A percentile compares a stretch with the other conserved stretches of the same genome.
Conservation (phyloP, 1,139 yeast genomes). For the Magnusiomyces suaveolens region DNA sequence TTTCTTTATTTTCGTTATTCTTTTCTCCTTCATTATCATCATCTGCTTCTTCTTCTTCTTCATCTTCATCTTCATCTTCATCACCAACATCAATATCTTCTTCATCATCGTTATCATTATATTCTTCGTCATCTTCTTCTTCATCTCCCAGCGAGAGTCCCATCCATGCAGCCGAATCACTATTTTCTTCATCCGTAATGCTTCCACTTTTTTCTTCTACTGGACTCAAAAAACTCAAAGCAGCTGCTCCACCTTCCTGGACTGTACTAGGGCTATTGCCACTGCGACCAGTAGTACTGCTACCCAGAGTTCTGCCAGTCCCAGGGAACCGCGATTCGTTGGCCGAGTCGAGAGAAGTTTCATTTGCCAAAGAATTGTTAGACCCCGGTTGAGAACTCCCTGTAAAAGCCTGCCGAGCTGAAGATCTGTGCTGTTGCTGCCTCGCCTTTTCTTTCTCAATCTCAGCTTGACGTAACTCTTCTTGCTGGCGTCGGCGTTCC, state of each 20-base stretch:
- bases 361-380: background rate
- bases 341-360: background rate
- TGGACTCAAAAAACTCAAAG: background rate
- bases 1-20: no score
- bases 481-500: background rate
- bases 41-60: background rate
- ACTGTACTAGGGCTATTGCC: background rate
- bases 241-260: background rate
- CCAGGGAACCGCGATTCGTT: background rate
- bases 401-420: no score
- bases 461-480: background rate
- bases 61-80: background rate
- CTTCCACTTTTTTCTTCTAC: slow-evolving; percentile 5
- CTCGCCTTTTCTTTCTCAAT: background rate
- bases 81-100: background rate
- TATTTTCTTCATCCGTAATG: slow-evolving; percentile 6
- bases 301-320: background rate
- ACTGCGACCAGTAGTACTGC: background rate
- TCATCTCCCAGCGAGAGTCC: slow-evolving; percentile 3
- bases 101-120: background rate
- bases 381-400: background rate
- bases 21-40: background rate
- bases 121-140: background rate
- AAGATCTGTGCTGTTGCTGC: background rate
- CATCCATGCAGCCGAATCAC: slow-evolving; percentile 1